Percentiles rank a stretch among this genome's conserved stretches.
phyloP scores from a whole-genome alignment of 176 grass and related monocot species.

The Oryza glumipatula region DNA sequence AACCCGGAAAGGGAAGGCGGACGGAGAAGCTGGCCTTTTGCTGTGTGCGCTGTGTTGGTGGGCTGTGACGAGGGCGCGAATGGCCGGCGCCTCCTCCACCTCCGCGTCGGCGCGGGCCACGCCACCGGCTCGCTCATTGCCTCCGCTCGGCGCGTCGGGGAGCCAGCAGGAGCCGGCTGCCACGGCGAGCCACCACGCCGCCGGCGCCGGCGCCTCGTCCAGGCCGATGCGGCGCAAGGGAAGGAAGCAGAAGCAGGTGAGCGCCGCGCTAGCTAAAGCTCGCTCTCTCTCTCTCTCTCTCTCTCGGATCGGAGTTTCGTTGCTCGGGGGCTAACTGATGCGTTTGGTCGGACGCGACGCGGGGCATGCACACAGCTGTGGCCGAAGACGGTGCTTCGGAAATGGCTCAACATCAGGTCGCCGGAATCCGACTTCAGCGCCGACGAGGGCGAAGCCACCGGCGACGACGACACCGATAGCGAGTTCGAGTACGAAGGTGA shows the following conservation, averaged over 20 bases:
- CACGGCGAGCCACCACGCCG: background rate
- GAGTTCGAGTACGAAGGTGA: constrained; percentile 80
- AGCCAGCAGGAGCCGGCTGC: constrained; percentile 5
- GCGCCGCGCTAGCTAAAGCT: background rate
- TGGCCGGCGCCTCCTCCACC: constrained; percentile 9
- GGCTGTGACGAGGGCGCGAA: background rate
- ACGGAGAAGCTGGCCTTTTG: background rate
- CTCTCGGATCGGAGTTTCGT: background rate
- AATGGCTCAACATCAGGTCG: constrained; percentile 97
- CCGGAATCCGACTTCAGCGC: constrained; percentile 86
- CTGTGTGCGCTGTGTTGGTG: background rate
- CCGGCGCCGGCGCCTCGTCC: background rate
- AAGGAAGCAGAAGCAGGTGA: constrained; percentile 74
- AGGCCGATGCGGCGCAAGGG: constrained; percentile 39
- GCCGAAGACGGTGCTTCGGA: constrained; percentile 79
- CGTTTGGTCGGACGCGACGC: constrained; percentile 21
- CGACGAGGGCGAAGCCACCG: constrained; percentile 83
- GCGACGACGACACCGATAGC: constrained; percentile 70
- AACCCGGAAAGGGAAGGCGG: background rate
- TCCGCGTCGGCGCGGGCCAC: constrained; percentile 34
- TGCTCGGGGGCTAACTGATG: constrained; percentile 24
- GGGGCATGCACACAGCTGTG: constrained; percentile 88
- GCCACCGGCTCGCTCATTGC: constrained; percentile 35
- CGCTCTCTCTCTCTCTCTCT: background rate
- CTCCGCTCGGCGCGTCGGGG: constrained; percentile 24